Percentiles rank a stretch among this genome's conserved stretches.
phyloP scores from a whole-genome alignment of 306 rosid genomes.

The Inga oerstediana region DNA sequence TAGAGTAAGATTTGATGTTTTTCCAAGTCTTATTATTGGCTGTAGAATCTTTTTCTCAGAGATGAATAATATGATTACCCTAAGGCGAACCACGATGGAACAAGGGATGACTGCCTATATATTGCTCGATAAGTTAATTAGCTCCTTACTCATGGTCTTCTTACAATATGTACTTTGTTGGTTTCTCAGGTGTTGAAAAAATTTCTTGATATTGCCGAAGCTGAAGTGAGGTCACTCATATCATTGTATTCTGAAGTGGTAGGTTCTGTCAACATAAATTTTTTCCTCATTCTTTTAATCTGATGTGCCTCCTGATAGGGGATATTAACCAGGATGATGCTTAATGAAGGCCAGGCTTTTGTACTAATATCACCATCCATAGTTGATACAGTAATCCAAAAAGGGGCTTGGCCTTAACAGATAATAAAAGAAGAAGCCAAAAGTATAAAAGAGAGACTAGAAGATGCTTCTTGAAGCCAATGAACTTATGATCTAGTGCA shows the following conservation, averaged over 20 bases:
- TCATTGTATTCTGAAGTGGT: slow-evolving; percentile 98
- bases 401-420: not conserved
- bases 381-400: not conserved
- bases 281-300: slow-evolving; percentile 2
- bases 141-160: slow-evolving; percentile 12
- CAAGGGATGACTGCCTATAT: not conserved
- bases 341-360: not conserved
- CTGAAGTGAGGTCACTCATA: slow-evolving; percentile 91
- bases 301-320: slow-evolving; percentile 13
- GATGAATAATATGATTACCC: slow-evolving; percentile 2
- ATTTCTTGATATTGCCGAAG: slow-evolving; percentile 93
- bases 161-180: not conserved
- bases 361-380: not conserved
- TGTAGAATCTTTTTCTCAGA: not conserved
- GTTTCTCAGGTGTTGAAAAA: slow-evolving; percentile 76
- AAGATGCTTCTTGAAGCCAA: not conserved
- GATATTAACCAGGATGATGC: slow-evolving; percentile 6
- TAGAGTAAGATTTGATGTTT: not conserved
- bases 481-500: not conserved
- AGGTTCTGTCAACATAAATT: slow-evolving; percentile 36
- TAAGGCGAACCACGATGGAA: slow-evolving; percentile 2
- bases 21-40: not conserved
- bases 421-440: not conserved
- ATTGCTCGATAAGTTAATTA: slow-evolving; percentile 17
- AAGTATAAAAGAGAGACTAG: not conserved